Percentiles rank a stretch among this genome's conserved stretches.
phyloP scores from a whole-genome alignment of 495 filamentous ascomycete genomes.

The Hypomontagnella submonticulosa region DNA sequence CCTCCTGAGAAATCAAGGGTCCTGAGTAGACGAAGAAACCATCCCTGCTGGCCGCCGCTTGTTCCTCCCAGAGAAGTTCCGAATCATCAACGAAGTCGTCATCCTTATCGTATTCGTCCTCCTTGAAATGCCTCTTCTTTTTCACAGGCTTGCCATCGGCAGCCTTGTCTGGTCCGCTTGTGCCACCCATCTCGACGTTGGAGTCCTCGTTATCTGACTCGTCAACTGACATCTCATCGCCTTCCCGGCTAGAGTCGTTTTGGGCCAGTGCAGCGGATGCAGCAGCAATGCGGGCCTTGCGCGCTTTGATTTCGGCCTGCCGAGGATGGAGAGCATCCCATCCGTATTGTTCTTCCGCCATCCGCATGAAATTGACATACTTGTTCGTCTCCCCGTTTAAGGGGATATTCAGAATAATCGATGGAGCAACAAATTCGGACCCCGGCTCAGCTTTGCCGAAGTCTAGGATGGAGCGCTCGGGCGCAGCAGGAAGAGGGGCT shows the following conservation, averaged over 20 bases:
- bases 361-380: conserved; percentile 92
- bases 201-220: conserved; percentile 74
- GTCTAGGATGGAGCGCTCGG: conserved; percentile 62
- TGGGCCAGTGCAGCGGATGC: conserved; percentile 84
- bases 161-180: conserved; percentile 65
- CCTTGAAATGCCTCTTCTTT: conserved; percentile 83
- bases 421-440: conserved; percentile 69
- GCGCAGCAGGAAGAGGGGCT: conserved; percentile 50
- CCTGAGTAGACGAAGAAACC: conserved; percentile 91
- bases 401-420: conserved; percentile 84
- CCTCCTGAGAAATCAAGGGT: conserved; percentile 84
- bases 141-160: conserved; percentile 70
- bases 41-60: conserved; percentile 91
- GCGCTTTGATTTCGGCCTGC: conserved; percentile 82
- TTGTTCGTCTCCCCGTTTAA: conserved; percentile 83
- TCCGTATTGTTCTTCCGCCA: conserved; percentile 93
- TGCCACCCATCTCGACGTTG: conserved; percentile 80
- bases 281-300: conserved; percentile 82
- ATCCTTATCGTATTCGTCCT: conserved; percentile 95
- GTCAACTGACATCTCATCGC: conserved; percentile 78
- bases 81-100: conserved; percentile 98
- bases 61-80: conserved; percentile 94
- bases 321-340: conserved; percentile 93
- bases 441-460: conserved; percentile 61
- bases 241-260: conserved; percentile 76